Percentiles rank a stretch among this genome's conserved stretches.
phyloP scores from a whole-genome alignment of 345 rosid genomes.

The Eucalyptus erythrocorys region DNA sequence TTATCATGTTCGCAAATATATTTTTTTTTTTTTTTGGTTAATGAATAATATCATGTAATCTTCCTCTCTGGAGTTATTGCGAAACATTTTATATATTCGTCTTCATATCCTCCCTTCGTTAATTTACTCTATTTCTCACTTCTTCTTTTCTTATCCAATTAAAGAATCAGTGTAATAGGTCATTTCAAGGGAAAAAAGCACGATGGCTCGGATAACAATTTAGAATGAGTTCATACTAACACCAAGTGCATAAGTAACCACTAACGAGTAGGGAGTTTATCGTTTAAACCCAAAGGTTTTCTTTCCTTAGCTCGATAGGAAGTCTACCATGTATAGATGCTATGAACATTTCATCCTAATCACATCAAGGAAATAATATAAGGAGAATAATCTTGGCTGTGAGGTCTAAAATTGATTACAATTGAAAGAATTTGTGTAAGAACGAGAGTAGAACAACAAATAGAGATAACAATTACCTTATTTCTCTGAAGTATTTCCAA shows the following conservation, averaged over 20 bases:
- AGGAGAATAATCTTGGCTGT: neutral
- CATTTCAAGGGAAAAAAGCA: neutral
- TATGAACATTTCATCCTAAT: neutral
- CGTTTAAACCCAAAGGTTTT: neutral
- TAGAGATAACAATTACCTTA: neutral
- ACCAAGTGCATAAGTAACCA: neutral
- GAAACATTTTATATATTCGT: neutral
- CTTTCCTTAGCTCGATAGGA: neutral
- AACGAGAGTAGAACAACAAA: neutral
- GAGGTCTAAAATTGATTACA: neutral
- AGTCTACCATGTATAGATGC: neutral
- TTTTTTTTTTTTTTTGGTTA: neutral
- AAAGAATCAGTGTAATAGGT: neutral
- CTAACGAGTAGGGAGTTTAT: neutral
- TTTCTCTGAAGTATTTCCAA: neutral
- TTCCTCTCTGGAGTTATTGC: neutral
- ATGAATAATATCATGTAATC: neutral
- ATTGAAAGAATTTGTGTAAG: neutral
- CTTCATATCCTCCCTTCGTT: neutral
- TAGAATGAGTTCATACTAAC: neutral
- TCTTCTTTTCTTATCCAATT: neutral
- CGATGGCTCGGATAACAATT: neutral
- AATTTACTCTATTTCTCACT: neutral
- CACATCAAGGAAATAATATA: neutral
- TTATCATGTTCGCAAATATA: neutral